Percentiles rank a stretch among this genome's conserved stretches.
Conservation (phyloP, 129 eudicot genomes). For the Tagetes patula region DNA sequence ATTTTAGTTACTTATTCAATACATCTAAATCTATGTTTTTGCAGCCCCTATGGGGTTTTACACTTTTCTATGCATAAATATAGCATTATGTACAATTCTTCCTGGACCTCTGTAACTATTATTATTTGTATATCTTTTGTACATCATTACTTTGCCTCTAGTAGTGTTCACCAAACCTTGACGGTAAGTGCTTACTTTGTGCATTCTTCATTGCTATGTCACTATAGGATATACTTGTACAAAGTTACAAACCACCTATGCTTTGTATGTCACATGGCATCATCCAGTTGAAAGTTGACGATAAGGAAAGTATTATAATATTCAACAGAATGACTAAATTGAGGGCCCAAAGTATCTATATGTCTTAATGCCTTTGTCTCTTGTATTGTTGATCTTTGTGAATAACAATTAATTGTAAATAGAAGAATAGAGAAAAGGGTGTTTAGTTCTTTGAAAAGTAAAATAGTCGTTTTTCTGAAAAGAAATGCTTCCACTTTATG, state of each 20-base stretch:
- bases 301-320: neutral
- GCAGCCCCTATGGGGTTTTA: neutral
- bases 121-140: neutral
- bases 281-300: slow-evolving; percentile 17
- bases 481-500: slow-evolving; percentile 10
- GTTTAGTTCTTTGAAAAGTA: neutral
- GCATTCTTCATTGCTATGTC: neutral
- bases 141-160: neutral
- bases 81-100: neutral
- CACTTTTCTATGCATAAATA: slow-evolving; percentile 1
- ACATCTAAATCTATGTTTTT: neutral
- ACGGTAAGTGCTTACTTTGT: slow-evolving; percentile 7
- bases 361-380: neutral
- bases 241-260: neutral
- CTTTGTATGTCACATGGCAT: slow-evolving; percentile 5
- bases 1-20: neutral
- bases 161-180: neutral
- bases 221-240: neutral
- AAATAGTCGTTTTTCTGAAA: neutral
- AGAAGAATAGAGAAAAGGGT: neutral
- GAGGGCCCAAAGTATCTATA: neutral
- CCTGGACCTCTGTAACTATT: neutral
- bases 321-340: neutral
- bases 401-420: neutral
- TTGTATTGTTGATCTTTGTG: neutral